These are phyloP conservation scores for Lachnellula suecica DNA, from an alignment of 2,329 filamentous ascomycete species.

Conservation along the genomic window DNA sequence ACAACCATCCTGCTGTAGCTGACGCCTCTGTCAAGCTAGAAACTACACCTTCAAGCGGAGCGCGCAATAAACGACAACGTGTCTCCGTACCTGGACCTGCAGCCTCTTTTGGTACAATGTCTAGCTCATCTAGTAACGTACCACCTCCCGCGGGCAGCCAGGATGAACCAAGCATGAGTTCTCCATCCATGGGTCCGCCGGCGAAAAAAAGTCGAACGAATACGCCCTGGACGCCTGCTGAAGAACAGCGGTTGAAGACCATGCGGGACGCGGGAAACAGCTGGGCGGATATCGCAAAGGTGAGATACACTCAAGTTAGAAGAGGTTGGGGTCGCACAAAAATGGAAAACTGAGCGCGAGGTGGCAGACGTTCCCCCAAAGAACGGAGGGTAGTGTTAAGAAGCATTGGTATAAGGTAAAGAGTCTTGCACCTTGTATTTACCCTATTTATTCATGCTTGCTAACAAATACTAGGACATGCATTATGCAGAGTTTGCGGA, in stretches of 20 bases:
- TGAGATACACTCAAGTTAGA: conserved; percentile 38
- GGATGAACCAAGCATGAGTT: conserved; percentile 26
- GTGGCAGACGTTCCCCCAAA: conserved; percentile 77
- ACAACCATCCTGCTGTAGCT: conserved; percentile 17
- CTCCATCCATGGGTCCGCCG: conserved; percentile 45
- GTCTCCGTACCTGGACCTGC: conserved; percentile 16
- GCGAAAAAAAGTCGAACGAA: conserved; percentile 97
- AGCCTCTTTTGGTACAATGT: conserved; percentile 24
- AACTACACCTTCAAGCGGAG: conserved; percentile 16
- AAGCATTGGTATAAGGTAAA: conserved; percentile 98
- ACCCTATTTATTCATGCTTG: background rate
- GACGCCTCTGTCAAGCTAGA: conserved; percentile 25
- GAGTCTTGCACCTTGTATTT: background rate
- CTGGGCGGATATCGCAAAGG: conserved; percentile 99
- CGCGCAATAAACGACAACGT: conserved; percentile 31
- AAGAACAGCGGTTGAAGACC: conserved; percentile 87
- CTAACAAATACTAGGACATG: conserved; percentile 71
- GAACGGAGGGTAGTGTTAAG: conserved; percentile 97
- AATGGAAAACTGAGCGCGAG: conserved; percentile 22
- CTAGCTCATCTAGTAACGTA: conserved; percentile 17
- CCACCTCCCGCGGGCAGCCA: conserved; percentile 7
- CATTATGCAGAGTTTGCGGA: conserved; percentile 98
- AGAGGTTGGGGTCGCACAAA: conserved; percentile 10
- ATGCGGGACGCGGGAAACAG: conserved; percentile 93
- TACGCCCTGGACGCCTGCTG: conserved; percentile 94